Conservation (phyloP, 2,329 filamentous ascomycete genomes). For the Clonostachys rosea region DNA sequence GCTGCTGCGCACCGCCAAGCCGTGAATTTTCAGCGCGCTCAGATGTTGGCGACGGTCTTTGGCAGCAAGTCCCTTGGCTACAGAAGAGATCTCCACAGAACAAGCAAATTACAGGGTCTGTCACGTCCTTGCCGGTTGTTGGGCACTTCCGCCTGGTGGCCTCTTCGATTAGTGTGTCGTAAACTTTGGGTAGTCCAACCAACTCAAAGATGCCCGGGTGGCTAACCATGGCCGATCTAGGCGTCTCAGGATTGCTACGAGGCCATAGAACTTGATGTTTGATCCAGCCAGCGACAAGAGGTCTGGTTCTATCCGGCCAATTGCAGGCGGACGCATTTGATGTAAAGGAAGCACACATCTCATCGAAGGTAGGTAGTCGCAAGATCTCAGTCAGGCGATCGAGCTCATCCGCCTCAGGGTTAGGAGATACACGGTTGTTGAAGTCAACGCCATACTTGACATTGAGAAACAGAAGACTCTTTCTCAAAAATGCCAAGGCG, state of each 20-base stretch:
- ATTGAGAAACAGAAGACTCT: conserved; percentile 77
- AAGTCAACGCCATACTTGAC: conserved; percentile 88
- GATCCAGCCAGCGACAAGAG: conserved; percentile 67
- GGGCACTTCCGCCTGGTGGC: conserved; percentile 80
- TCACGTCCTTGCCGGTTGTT: conserved; percentile 84
- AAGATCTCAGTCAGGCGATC: conserved; percentile 75
- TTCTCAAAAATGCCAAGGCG: conserved; percentile 84
- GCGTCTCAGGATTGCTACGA: conserved; percentile 16
- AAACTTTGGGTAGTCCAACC: conserved; percentile 86
- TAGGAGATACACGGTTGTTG: conserved; percentile 60
- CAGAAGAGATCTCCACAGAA: conserved; percentile 98
- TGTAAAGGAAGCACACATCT: conserved; percentile 64
- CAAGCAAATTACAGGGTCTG: conserved; percentile 86
- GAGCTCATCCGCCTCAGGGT: conserved; percentile 69
- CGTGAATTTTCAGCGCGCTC: conserved; percentile 34
- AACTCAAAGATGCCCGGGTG: conserved; percentile 94
- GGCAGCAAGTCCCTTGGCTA: conserved; percentile 88
- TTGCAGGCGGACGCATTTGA: conserved; percentile 34
- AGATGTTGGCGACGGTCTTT: conserved; percentile 51
- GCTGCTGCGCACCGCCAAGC: conserved; percentile 84
- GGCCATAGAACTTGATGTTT: conserved; percentile 50
- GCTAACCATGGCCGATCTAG: conserved; percentile 47
- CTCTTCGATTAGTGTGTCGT: conserved; percentile 88
- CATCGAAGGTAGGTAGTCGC: conserved; percentile 71
- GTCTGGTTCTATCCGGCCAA: conserved; percentile 34